A percentile compares a stretch with the other conserved stretches of the same genome.
phyloP scores from a whole-genome alignment of 306 rosid genomes.

The Benincasa hispida region DNA sequence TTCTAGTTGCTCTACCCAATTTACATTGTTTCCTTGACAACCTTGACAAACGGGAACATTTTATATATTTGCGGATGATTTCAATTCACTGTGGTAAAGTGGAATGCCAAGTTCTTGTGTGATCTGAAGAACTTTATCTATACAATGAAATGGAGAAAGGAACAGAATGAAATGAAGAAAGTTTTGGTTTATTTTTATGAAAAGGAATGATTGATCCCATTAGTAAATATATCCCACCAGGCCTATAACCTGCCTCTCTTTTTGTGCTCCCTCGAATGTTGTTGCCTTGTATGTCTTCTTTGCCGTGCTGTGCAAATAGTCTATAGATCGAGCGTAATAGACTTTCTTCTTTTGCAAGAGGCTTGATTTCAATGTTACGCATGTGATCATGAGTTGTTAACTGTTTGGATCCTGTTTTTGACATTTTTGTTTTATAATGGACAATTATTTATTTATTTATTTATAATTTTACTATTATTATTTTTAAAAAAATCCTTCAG shows the following conservation, averaged over 20 bases:
- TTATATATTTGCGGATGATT: not conserved
- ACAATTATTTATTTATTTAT: no score
- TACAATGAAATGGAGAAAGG: not conserved
- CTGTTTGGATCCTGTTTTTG: not conserved
- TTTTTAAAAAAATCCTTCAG: constrained; percentile 24
- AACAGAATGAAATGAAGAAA: not conserved
- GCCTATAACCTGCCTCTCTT: not conserved
- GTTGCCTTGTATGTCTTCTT: not conserved
- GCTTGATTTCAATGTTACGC: not conserved
- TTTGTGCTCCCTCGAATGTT: not conserved
- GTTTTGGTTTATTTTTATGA: not conserved
- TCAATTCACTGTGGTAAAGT: not conserved
- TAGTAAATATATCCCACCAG: not conserved
- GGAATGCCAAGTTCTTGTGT: not conserved
- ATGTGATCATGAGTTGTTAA: not conserved
- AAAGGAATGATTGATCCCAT: not conserved
- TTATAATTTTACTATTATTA: no score
- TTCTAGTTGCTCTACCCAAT: not conserved
- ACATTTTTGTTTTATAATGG: not conserved
- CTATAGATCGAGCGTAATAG: not conserved
- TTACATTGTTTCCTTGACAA: not conserved
- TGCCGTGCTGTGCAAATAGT: not conserved
- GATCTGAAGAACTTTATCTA: not conserved
- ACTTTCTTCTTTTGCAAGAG: not conserved
- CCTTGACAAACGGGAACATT: not conserved